These are phyloP conservation scores for Zygosaccharomyces kombuchaensis DNA, from an alignment of 805 yeast genomes.

Conservation along the genomic window DNA sequence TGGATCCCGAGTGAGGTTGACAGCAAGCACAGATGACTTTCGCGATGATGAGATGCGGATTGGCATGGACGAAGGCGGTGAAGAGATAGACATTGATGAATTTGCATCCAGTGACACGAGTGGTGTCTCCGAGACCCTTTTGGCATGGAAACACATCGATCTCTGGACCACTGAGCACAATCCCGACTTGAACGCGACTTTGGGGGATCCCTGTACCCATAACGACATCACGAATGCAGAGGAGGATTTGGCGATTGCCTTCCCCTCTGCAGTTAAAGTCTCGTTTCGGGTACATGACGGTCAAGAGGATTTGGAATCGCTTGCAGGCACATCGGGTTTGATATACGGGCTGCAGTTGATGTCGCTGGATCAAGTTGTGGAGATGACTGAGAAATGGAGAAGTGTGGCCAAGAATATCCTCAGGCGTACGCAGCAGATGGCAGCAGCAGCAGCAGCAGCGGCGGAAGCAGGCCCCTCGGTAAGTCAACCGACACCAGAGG, in stretches of 20 bases:
- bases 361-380: slow-evolving; percentile 74
- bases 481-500: slow-evolving; percentile 22
- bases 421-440: slow-evolving; percentile 22
- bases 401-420: slow-evolving; percentile 50
- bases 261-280: slow-evolving; percentile 81
- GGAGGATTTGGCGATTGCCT: slow-evolving; percentile 63
- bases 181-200: slow-evolving; percentile 75
- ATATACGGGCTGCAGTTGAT: slow-evolving; percentile 76
- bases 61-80: slow-evolving; percentile 25
- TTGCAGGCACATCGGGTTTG: slow-evolving; percentile 65
- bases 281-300: slow-evolving; percentile 85
- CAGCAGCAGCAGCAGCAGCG: slow-evolving; percentile 11
- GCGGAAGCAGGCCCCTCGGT: slow-evolving; percentile 23
- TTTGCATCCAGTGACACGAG: slow-evolving; percentile 33
- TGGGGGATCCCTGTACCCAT: slow-evolving; percentile 73
- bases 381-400: slow-evolving; percentile 84
- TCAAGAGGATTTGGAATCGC: slow-evolving; percentile 72
- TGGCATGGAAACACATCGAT: slow-evolving; percentile 88
- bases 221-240: slow-evolving; percentile 81
- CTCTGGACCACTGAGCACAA: slow-evolving; percentile 74
- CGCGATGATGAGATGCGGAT: slow-evolving; percentile 20
- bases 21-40: slow-evolving; percentile 13
- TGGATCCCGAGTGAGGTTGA: slow-evolving; percentile 18
- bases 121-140: slow-evolving; percentile 69
- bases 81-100: slow-evolving; percentile 41